These are phyloP conservation scores for Rhododendron henanense DNA, from an alignment of 148 eudicot species.

Conservation along the genomic window DNA sequence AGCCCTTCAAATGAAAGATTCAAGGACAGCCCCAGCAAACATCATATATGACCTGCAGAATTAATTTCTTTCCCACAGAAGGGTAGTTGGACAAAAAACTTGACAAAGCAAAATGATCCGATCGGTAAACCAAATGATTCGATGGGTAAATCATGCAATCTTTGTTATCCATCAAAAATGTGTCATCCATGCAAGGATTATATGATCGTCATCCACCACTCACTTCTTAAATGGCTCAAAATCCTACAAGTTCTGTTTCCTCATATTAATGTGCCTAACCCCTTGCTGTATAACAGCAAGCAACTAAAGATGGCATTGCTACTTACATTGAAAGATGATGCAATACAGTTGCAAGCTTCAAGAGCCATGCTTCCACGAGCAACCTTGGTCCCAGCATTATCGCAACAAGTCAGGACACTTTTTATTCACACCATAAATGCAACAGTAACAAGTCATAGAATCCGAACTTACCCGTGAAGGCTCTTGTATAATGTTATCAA, in stretches of 20 bases:
- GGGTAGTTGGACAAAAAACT: neutral
- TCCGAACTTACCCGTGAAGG: constrained; percentile 39
- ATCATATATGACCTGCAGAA: neutral
- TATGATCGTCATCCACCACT: constrained; percentile 6
- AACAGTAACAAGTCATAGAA: constrained; percentile 7
- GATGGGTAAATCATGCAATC: neutral
- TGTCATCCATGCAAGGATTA: neutral
- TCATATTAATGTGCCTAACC: neutral
- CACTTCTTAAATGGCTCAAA: neutral
- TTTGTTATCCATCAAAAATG: neutral
- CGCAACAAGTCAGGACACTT: constrained; percentile 11
- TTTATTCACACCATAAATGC: constrained; percentile 1
- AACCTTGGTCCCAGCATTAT: constrained; percentile 30
- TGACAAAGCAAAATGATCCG: neutral
- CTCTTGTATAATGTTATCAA: constrained; percentile 44
- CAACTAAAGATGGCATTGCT: neutral
- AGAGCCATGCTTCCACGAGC: constrained; percentile 71
- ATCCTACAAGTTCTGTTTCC: neutral
- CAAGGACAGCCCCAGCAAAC: neutral
- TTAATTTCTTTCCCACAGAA: neutral
- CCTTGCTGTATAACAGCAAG: neutral
- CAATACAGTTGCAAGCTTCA: constrained; percentile 69
- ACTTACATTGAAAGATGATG: constrained; percentile 47
- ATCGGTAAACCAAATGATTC: neutral
- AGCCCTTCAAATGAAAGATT: neutral